Conservation (phyloP, 2,329 filamentous ascomycete genomes). For the Cyphellophora attinorum region DNA sequence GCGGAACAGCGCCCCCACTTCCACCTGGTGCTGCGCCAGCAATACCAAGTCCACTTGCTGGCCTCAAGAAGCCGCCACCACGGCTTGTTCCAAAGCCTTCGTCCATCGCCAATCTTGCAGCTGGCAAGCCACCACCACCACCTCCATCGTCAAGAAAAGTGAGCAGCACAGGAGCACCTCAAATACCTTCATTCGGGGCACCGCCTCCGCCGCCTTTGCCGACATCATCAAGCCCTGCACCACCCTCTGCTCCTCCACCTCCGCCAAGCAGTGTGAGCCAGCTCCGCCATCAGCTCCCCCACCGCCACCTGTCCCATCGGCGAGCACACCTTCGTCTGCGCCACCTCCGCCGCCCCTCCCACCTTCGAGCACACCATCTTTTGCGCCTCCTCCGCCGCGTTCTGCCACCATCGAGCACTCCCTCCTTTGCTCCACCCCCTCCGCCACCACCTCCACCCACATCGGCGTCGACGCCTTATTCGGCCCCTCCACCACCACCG, state of each 20-base stretch:
- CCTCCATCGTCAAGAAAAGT: slow-evolving; percentile 46
- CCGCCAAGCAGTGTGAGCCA: slow-evolving; percentile 31
- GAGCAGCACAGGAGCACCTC: slow-evolving; percentile 33
- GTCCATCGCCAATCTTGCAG: slow-evolving; percentile 50
- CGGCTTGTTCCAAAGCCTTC: slow-evolving; percentile 45
- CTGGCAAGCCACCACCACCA: slow-evolving; percentile 43
- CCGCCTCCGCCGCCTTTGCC: slow-evolving; percentile 31
- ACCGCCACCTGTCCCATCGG: slow-evolving; percentile 27
- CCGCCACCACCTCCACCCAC: slow-evolving; percentile 30
- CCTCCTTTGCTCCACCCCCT: slow-evolving; percentile 33
- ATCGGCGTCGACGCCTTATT: slow-evolving; percentile 27
- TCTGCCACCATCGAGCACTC: slow-evolving; percentile 37
- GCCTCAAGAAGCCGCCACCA: slow-evolving; percentile 49
- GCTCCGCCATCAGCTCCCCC: slow-evolving; percentile 32
- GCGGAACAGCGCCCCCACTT: slow-evolving; percentile 28
- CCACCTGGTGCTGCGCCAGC: slow-evolving; percentile 42
- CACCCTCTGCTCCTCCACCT: slow-evolving; percentile 34
- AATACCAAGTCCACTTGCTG: slow-evolving; percentile 39
- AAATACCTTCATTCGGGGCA: slow-evolving; percentile 35
- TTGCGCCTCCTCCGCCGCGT: slow-evolving; percentile 40
- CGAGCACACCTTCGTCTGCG: slow-evolving; percentile 31
- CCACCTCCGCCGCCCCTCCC: slow-evolving; percentile 28
- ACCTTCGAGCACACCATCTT: slow-evolving; percentile 18
- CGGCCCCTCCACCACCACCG: slow-evolving; percentile 30
- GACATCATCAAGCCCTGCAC: slow-evolving; percentile 37